Percentiles rank a stretch among this genome's conserved stretches.
Evolutionary conservation across 2,329 filamentous ascomycete genomes (phyloP).

Genomic region (Claviceps monticola): DNA sequence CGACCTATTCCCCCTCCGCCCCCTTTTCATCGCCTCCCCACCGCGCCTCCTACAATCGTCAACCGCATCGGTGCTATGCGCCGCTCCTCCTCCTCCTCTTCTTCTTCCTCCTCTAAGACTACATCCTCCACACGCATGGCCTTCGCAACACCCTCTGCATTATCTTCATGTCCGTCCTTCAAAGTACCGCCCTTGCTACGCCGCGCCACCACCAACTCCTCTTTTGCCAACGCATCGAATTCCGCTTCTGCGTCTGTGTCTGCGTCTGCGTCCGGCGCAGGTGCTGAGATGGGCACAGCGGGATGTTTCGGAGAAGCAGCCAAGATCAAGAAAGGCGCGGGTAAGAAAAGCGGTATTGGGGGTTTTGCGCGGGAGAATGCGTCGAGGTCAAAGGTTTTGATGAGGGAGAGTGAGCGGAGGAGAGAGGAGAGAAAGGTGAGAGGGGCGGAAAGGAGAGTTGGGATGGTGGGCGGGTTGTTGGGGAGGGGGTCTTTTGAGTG

Average conservation of each 20-base stretch:
- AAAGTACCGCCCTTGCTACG: slow-evolving; percentile 58
- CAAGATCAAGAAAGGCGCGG: slow-evolving; percentile 46
- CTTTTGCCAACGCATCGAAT: slow-evolving; percentile 23
- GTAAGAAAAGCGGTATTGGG: slow-evolving; percentile 46
- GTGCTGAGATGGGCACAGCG: slow-evolving; percentile 13
- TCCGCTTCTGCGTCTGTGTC: slow-evolving; percentile 8
- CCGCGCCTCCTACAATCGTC: slow-evolving; percentile 30
- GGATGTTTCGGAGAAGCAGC: slow-evolving; percentile 32
- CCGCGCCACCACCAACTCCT: slow-evolving; percentile 55
- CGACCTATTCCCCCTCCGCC: slow-evolving; percentile 24
- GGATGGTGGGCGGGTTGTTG: slow-evolving; percentile 44
- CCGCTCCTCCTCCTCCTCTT: slow-evolving; percentile 14
- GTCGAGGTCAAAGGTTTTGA: slow-evolving; percentile 34
- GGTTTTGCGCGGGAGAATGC: slow-evolving; percentile 48
- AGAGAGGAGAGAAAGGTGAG: slow-evolving; percentile 44
- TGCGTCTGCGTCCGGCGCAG: neutral
- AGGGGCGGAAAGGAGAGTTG: slow-evolving; percentile 41
- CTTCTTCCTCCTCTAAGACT: neutral
- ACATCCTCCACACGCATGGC: slow-evolving; percentile 31
- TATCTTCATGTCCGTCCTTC: slow-evolving; percentile 39
- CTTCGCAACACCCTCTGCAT: slow-evolving; percentile 32
- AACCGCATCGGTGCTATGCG: slow-evolving; percentile 64
- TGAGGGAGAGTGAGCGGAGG: slow-evolving; percentile 43
- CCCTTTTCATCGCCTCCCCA: neutral
- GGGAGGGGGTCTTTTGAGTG: slow-evolving; percentile 33